phyloP scores from a whole-genome alignment of 1,284 basidiomycete species.

The Ceraceosorus guamensis region DNA sequence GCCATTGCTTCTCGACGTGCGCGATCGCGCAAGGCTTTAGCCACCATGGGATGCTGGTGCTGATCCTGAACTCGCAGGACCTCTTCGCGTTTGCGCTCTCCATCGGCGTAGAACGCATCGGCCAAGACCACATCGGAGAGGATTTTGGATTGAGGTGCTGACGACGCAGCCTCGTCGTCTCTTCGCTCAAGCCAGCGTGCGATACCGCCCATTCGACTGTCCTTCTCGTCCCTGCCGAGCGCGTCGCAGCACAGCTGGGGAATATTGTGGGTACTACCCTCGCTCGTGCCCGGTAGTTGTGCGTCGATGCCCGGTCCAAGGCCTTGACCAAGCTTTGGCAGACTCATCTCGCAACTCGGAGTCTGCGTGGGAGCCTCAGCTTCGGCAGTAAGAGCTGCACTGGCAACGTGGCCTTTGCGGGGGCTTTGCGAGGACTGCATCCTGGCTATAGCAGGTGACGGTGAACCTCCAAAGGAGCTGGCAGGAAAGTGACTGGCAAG shows the following conservation, averaged over 20 bases:
- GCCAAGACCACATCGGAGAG: neutral
- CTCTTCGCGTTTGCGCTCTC: neutral
- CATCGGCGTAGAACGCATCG: neutral
- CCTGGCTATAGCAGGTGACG: conserved; percentile 22
- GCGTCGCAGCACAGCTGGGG: conserved; percentile 28
- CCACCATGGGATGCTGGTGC: conserved; percentile 41
- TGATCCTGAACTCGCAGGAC: conserved; percentile 1
- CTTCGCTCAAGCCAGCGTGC: conserved; percentile 26
- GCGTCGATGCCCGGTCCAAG: neutral
- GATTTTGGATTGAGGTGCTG: neutral
- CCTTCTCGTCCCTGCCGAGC: conserved; percentile 17
- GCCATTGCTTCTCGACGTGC: neutral
- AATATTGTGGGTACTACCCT: conserved; percentile 29
- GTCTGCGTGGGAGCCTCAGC: neutral
- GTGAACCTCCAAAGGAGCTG: conserved; percentile 20
- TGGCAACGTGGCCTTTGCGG: no score
- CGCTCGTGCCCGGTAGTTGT: conserved; percentile 19
- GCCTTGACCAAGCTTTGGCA: conserved; percentile 9
- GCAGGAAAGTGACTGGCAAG: conserved; percentile 22
- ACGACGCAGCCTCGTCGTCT: conserved; percentile 12
- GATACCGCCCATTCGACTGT: conserved; percentile 18
- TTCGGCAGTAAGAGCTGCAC: neutral
- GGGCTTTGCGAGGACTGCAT: conserved; percentile 12
- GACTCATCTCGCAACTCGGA: no score
- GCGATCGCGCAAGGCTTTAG: conserved; percentile 35